phyloP scores from a whole-genome alignment of 2,329 filamentous ascomycete genomes.

The Aspergillus awamori region DNA sequence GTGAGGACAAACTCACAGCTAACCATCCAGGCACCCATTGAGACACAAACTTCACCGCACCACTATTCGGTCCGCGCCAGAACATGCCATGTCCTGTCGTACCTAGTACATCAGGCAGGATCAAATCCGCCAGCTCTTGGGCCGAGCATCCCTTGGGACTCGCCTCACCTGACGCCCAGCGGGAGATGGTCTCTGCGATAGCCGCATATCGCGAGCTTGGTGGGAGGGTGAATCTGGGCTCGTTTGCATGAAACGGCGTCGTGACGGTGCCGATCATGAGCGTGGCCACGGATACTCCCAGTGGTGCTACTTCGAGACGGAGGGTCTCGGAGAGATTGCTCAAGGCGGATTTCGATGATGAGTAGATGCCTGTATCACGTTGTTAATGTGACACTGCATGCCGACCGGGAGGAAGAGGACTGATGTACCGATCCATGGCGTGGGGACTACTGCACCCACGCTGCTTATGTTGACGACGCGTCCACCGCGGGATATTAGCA shows the following conservation, averaged over 20 bases:
- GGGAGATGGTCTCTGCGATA: conserved; percentile 15
- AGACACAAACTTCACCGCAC: conserved; percentile 6
- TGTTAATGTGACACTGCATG: conserved; percentile 11
- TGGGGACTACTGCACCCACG: conserved; percentile 35
- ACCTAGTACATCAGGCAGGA: conserved; percentile 19
- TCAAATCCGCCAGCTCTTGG: conserved; percentile 12
- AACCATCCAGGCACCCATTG: conserved; percentile 16
- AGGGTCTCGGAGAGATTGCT: conserved; percentile 32
- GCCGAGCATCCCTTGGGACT: conserved; percentile 13
- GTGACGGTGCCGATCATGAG: conserved; percentile 30
- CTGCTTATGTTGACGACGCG: conserved; percentile 31
- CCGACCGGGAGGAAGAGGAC: too few relatives aligned
- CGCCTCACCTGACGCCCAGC: conserved; percentile 15
- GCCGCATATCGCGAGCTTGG: conserved; percentile 11
- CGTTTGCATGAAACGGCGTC: conserved; percentile 22
- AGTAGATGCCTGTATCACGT: conserved; percentile 32
- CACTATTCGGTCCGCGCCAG: conserved; percentile 14
- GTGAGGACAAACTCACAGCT: conserved; percentile 9
- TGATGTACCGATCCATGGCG: conserved; percentile 35
- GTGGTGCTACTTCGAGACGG: conserved; percentile 37
- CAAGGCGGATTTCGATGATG: conserved; percentile 36
- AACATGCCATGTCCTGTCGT: conserved; percentile 1
- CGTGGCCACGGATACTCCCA: conserved; percentile 34
- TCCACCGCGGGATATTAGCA: conserved; percentile 27
- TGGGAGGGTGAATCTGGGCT: conserved; percentile 8